Conservation (phyloP, 2,329 filamentous ascomycete species). For the Cercospora brassicicola region DNA sequence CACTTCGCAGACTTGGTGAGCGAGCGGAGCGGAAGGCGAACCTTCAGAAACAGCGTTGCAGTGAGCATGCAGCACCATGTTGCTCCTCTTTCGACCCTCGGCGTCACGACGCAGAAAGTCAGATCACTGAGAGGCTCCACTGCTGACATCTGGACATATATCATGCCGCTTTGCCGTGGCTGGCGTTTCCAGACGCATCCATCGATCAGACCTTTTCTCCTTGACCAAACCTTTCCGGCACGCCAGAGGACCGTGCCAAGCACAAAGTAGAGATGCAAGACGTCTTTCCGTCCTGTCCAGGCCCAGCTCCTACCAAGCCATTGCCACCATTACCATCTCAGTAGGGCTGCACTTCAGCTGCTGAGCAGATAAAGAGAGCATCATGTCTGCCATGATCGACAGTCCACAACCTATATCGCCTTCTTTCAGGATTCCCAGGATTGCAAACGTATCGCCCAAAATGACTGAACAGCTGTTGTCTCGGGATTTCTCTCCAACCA, state of each 20-base stretch:
- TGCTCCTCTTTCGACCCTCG: not conserved
- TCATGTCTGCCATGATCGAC: not conserved
- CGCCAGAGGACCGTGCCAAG: constrained; percentile 2
- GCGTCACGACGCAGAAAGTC: not conserved
- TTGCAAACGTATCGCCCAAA: not conserved
- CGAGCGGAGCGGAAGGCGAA: not conserved
- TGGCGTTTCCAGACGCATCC: constrained; percentile 1
- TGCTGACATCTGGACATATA: constrained; percentile 8
- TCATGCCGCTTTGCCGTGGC: not conserved
- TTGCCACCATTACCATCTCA: constrained; percentile 19
- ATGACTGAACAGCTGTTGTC: not conserved
- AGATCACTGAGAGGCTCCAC: not conserved
- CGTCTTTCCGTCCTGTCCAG: constrained; percentile 22
- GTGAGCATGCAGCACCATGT: not conserved
- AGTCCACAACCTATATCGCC: not conserved
- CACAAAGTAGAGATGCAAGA: constrained; percentile 17
- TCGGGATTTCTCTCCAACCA: not conserved
- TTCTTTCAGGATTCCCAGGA: not conserved
- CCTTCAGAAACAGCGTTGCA: not conserved
- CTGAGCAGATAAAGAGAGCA: not conserved
- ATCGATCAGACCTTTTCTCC: not conserved
- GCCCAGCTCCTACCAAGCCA: constrained; percentile 23
- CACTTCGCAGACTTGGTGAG: not conserved
- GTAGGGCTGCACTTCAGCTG: not conserved
- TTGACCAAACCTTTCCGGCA: not conserved